These are phyloP conservation scores for Trichoderma sp. DNA, from an alignment of 2,329 filamentous ascomycete genomes.

Conservation along the genomic window DNA sequence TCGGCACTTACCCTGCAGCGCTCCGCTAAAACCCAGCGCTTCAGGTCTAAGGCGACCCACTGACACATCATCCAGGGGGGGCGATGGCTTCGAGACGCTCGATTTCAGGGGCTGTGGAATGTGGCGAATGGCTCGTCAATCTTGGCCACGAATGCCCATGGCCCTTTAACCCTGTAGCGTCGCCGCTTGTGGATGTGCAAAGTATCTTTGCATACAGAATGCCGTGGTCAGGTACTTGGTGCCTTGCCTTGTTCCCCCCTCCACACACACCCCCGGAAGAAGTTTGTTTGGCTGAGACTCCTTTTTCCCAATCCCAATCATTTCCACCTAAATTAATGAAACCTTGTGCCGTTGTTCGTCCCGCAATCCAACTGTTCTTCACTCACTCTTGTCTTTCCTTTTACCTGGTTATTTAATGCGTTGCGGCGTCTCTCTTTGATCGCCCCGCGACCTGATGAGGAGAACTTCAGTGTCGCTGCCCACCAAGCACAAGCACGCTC, in stretches of 20 bases:
- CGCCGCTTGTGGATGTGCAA: neutral
- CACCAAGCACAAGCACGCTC: slow-evolving; percentile 56
- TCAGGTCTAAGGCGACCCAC: neutral
- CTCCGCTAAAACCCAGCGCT: neutral
- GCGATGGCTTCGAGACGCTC: neutral
- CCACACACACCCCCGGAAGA: neutral
- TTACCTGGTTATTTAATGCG: slow-evolving; percentile 22
- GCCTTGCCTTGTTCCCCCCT: neutral
- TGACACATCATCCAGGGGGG: slow-evolving; percentile 18
- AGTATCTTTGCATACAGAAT: neutral
- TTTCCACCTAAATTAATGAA: slow-evolving; percentile 7
- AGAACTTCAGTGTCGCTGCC: slow-evolving; percentile 63
- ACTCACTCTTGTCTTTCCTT: slow-evolving; percentile 8
- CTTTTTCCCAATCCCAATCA: slow-evolving; percentile 13
- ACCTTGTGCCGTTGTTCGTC: neutral
- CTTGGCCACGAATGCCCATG: neutral
- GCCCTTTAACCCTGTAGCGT: neutral
- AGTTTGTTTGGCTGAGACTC: neutral
- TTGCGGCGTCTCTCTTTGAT: slow-evolving; percentile 29
- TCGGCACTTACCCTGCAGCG: slow-evolving; percentile 7
- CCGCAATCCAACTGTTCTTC: slow-evolving; percentile 15
- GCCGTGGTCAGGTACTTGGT: neutral
- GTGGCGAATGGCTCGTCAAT: slow-evolving; percentile 11
- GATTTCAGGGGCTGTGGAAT: slow-evolving; percentile 19
- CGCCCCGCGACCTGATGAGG: slow-evolving; percentile 49